Evolutionary conservation across 352 stramenopile genomes (phyloP).

Genomic region (Phytophthora pinifolia): DNA sequence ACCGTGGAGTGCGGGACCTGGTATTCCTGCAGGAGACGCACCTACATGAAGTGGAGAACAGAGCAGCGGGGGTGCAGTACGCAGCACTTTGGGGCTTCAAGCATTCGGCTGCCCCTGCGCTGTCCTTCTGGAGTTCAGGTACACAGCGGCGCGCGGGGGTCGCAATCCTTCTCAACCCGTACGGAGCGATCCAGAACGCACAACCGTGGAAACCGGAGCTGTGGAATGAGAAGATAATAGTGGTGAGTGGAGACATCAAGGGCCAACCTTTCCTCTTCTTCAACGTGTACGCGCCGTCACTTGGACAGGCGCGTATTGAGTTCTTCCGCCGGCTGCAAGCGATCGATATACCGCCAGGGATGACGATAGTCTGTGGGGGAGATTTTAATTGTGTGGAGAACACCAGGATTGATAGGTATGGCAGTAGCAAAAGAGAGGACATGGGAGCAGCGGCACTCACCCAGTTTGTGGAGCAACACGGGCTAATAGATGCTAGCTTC

Average conservation of each 20-base stretch:
- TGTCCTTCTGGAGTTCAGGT: constrained; percentile 1
- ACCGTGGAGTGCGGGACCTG: background rate
- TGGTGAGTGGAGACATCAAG: background rate
- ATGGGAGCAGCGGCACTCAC: background rate
- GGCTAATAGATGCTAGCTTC: background rate
- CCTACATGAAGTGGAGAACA: background rate
- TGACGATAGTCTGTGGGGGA: too few species aligned
- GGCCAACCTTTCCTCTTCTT: background rate
- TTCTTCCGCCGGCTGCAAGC: background rate
- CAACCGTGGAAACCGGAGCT: background rate
- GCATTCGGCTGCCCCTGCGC: background rate
- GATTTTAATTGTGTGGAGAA: background rate
- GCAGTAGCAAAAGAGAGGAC: background rate
- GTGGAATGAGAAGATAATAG: background rate
- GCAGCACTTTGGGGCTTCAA: constrained; percentile 2
- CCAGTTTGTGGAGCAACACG: background rate
- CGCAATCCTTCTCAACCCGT: background rate
- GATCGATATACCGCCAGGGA: background rate
- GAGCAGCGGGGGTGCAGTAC: background rate
- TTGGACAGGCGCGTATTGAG: background rate
- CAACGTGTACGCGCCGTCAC: background rate
- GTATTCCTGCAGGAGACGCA: constrained; percentile 6
- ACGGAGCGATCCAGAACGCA: background rate
- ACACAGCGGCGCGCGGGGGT: background rate
- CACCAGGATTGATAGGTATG: background rate